phyloP scores from a whole-genome alignment of 305 asterid species.

The Ajuga reptans region DNA sequence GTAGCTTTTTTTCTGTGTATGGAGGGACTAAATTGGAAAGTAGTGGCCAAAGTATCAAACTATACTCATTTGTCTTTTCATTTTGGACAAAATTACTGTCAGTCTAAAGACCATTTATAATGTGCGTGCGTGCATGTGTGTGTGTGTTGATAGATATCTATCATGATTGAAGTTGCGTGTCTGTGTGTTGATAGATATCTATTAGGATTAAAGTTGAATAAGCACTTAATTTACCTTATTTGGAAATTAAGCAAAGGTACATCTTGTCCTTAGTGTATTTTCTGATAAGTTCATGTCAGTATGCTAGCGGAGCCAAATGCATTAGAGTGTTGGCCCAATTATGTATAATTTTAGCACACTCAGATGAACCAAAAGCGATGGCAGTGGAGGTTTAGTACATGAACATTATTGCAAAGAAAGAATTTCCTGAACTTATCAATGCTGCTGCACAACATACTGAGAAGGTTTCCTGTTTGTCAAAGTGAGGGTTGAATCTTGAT shows the following conservation, averaged over 20 bases:
- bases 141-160: neutral
- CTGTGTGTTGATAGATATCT: too few species aligned
- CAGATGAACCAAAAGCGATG: neutral
- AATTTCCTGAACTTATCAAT: neutral
- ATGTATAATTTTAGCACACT: neutral
- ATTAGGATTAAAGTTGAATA: neutral
- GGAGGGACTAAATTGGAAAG: neutral
- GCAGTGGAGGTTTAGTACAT: neutral
- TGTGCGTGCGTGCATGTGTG: too few species aligned
- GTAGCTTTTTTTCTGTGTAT: neutral
- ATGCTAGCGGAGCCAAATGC: neutral
- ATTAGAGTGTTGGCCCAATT: neutral
- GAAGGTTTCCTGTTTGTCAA: neutral
- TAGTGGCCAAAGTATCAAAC: too few species aligned
- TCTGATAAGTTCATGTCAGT: neutral
- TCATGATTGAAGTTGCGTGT: neutral
- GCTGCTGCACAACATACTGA: constrained; percentile 12
- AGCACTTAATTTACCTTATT: neutral
- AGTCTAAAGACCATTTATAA: neutral
- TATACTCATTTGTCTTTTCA: neutral
- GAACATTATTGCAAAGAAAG: neutral
- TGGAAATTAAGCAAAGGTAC: neutral
- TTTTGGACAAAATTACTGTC: neutral
- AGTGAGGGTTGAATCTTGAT: neutral
- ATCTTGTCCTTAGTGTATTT: neutral